phyloP scores from a whole-genome alignment of 1,139 yeast genomes.

The Lizanozyma gosingica region DNA sequence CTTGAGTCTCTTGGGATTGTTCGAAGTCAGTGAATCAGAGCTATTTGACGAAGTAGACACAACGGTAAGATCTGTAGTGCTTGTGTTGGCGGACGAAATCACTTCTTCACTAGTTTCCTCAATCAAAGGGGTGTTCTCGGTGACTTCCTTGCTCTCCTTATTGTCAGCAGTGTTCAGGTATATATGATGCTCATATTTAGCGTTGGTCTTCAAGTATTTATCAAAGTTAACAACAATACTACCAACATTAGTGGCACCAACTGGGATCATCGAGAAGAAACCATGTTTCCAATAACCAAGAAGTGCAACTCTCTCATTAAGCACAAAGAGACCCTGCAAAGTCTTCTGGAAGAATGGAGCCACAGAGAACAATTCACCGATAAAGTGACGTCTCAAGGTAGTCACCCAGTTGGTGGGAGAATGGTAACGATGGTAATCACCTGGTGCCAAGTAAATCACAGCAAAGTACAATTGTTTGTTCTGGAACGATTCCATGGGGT shows the following conservation, averaged over 20 bases:
- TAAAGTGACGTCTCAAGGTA: slow-evolving; percentile 86
- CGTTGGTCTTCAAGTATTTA: slow-evolving; percentile 81
- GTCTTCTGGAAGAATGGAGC: slow-evolving; percentile 94
- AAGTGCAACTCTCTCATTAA: slow-evolving; percentile 92
- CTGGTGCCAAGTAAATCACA: slow-evolving; percentile 94
- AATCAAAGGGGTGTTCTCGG: slow-evolving; percentile 29
- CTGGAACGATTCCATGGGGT: slow-evolving; percentile 20
- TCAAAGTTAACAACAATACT: slow-evolving; percentile 89
- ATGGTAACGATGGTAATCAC: slow-evolving; percentile 96
- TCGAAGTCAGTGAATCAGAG: background rate
- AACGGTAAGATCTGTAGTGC: background rate
- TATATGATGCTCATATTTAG: slow-evolving; percentile 48
- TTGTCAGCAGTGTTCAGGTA: slow-evolving; percentile 15
- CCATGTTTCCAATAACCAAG: slow-evolving; percentile 97
- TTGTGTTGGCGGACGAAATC: background rate
- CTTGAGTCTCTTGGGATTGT: slow-evolving; percentile 31
- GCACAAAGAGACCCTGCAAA: slow-evolving; percentile 75
- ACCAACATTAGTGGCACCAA: slow-evolving; percentile 98
- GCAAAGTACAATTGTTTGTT: slow-evolving; percentile 71
- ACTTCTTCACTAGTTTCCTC: slow-evolving; percentile 7
- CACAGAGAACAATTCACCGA: slow-evolving; percentile 91
- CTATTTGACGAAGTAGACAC: background rate
- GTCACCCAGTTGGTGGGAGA: slow-evolving; percentile 97
- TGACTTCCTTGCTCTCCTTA: slow-evolving; percentile 3
- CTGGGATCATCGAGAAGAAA: slow-evolving; percentile 97